A percentile compares a stretch with the other conserved stretches of the same genome.
phyloP scores from a whole-genome alignment of 306 rosid genomes.

The Senna siamea region DNA sequence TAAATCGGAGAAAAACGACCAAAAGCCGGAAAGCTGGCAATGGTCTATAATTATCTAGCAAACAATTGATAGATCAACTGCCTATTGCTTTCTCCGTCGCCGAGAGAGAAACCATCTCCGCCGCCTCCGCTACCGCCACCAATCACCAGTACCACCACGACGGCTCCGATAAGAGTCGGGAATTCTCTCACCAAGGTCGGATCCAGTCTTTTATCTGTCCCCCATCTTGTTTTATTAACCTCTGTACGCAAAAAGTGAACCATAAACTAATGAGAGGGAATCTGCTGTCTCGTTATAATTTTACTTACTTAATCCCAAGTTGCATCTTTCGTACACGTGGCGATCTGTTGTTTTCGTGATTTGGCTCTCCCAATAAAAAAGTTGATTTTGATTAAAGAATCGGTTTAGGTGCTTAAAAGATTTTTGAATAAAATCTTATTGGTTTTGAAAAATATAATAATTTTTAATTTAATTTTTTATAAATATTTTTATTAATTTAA shows the following conservation, averaged over 20 bases:
- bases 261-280: constrained; percentile 29
- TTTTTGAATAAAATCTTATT: too few relatives aligned
- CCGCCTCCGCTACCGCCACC: constrained; percentile 36
- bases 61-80: constrained; percentile 5
- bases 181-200: constrained; percentile 35
- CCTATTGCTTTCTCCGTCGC: neutral
- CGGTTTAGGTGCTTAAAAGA: neutral
- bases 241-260: constrained; percentile 24
- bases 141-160: constrained; percentile 24
- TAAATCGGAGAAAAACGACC: constrained; percentile 42
- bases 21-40: constrained; percentile 20
- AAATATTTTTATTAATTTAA: too few relatives aligned
- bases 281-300: constrained; percentile 20
- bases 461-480: too few relatives aligned
- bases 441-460: too few relatives aligned
- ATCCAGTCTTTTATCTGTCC: constrained; percentile 36
- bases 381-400: constrained; percentile 3
- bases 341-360: neutral
- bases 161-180: neutral
- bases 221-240: constrained; percentile 33
- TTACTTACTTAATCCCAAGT: neutral
- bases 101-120: constrained; percentile 8
- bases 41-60: constrained; percentile 3
- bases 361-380: neutral
- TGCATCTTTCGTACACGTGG: constrained; percentile 27